Percentiles rank a stretch among this genome's conserved stretches.
These are phyloP conservation scores for Xylaria longipes DNA, from an alignment of 495 filamentous ascomycete genomes.

Conservation along the genomic window DNA sequence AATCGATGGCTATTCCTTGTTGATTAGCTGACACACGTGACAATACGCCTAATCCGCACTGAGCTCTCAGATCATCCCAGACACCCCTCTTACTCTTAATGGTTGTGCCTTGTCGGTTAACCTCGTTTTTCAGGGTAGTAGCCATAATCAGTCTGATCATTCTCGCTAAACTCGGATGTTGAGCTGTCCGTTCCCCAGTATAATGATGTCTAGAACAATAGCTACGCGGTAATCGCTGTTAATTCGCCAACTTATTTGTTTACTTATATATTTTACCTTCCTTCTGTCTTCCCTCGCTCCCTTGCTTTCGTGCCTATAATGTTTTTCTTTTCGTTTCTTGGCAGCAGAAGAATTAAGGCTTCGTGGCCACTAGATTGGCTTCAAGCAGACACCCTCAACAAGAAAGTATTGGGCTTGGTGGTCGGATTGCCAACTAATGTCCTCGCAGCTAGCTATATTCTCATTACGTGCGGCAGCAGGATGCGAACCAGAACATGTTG, in stretches of 20 bases:
- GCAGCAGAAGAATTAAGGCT: constrained; percentile 1
- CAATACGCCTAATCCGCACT: constrained; percentile 10
- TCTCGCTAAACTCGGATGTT: constrained; percentile 1
- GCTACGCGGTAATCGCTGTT: not conserved
- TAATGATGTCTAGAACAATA: not conserved
- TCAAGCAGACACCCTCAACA: constrained; percentile 6
- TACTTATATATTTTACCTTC: not conserved
- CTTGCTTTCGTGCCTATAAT: not conserved
- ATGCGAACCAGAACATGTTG: constrained; percentile 7
- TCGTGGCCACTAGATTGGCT: constrained; percentile 13
- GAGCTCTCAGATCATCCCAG: constrained; percentile 6
- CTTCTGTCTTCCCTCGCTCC: not conserved
- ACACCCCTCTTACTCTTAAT: constrained; percentile 9
- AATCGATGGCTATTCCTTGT: not conserved
- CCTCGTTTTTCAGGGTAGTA: not conserved
- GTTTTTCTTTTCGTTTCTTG: constrained; percentile 24
- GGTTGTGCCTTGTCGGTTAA: not conserved
- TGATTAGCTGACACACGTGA: constrained; percentile 22
- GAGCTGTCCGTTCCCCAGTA: not conserved
- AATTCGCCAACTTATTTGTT: not conserved
- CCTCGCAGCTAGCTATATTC: not conserved
- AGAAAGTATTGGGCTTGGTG: constrained; percentile 7
- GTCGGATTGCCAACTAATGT: constrained; percentile 19
- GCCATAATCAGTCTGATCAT: not conserved
- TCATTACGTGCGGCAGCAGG: not conserved